Base-by-base conservation (phyloP, 2,329 filamentous ascomycete genomes). In the Scedosporium boydii region DNA sequence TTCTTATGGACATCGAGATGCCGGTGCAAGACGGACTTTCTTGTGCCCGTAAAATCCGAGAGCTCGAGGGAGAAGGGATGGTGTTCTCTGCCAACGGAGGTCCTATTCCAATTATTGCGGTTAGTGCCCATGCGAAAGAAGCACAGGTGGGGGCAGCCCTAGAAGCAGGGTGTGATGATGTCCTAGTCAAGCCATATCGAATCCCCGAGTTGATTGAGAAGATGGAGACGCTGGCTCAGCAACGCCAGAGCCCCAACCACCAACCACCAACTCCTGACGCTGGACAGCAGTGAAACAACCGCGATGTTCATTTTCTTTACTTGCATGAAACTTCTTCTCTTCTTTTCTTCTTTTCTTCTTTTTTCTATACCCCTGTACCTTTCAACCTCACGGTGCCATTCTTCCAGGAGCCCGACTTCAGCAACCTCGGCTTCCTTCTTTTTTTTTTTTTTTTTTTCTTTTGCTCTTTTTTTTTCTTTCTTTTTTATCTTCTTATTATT, bases 1-100 rank as follows among this genome's bases (percentile, higher is more conserved):
- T 91, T 18, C 76, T 91, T 21, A 91, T 91, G 88, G 88, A 91
- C 68, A 85, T 89, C 67, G 87, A 90, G 69, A 90, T 91, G 88
- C 88, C 88, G 1, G 75, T 90, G 16, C 87, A 88, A 78, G 87
- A 90, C 67, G 88, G 88, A 0, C 75, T 88, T 63, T 84, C 85
- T 1, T 88, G 87, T 69, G 87, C 86, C 12, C 78, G 79, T 38
- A 78, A 80, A 53, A 89, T 91, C 62, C 80, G 88, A 16, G 78
- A 84, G 64, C 72, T 88, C 62, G 85, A 89, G 70, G 73, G 72
- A 48, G 73, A 78, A 41, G 82, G 82, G 7, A 77, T 77, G 64
- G 75, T 87, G 3, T 71, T 76, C 51, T 74, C 72, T 62, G 70
- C 72, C 3, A 74, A 71, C 14, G 78, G 78, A 16, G 80, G 81